A percentile compares a stretch with the other conserved stretches of the same genome.
Evolutionary conservation across 148 eudicot species (phyloP).

Genomic region (Silene conica): DNA sequence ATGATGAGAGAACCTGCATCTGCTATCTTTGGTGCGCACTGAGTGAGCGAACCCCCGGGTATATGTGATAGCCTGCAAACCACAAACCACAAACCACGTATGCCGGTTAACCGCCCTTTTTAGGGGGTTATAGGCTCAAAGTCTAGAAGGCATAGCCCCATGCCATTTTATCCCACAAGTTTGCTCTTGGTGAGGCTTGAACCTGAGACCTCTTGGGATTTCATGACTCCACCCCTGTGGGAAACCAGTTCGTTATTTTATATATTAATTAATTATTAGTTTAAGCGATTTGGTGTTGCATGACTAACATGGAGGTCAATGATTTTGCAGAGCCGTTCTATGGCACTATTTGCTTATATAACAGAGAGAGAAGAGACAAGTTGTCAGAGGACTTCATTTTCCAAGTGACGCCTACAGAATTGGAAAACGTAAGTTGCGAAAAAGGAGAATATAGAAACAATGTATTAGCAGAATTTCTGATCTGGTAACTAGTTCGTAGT

Average conservation of each 20-base stretch:
- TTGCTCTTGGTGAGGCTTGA: no score
- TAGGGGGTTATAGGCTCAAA: no score
- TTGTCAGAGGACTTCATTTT: conserved; percentile 92
- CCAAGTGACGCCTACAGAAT: conserved; percentile 55
- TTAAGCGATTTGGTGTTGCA: conserved; percentile 8
- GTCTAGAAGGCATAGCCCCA: no score
- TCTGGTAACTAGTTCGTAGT: conserved; percentile 1
- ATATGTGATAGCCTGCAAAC: no score
- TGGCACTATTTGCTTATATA: conserved; percentile 94
- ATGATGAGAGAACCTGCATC: no score
- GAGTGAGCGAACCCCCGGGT: no score
- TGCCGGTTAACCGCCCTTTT: no score
- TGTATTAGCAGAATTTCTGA: not conserved
- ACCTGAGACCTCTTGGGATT: no score
- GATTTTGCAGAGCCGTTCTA: conserved; percentile 83
- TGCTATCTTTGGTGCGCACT: no score
- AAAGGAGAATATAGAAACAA: not conserved
- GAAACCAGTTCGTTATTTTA: not conserved
- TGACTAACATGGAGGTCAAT: conserved; percentile 13
- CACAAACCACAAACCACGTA: no score
- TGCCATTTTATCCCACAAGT: no score
- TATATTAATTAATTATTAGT: not conserved
- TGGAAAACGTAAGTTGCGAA: conserved; percentile 58
- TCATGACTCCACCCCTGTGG: no score
- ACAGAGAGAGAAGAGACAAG: conserved; percentile 94